Evolutionary conservation across 495 filamentous ascomycete genomes (phyloP).

Genomic region (Penicillium daleae): DNA sequence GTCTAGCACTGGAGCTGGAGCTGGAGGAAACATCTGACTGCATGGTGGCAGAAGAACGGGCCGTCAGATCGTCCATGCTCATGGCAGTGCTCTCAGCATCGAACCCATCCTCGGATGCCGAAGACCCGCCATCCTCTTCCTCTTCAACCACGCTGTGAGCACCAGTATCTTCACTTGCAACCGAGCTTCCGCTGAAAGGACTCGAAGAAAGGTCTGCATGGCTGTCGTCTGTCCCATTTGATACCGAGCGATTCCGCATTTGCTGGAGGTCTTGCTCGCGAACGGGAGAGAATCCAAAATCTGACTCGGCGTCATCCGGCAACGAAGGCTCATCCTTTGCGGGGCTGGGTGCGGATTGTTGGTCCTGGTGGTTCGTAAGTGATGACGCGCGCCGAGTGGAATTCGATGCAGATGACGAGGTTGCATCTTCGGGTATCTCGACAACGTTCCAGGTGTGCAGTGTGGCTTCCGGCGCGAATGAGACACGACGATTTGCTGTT

Average conservation of each 20-base stretch:
- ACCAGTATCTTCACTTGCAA: constrained; percentile 60
- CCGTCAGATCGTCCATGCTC: constrained; percentile 75
- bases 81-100: constrained; percentile 75
- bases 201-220: constrained; percentile 72
- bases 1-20: constrained; percentile 64
- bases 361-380: constrained; percentile 50
- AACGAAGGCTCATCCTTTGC: constrained; percentile 69
- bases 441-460: constrained; percentile 97
- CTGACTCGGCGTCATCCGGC: constrained; percentile 62
- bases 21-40: constrained; percentile 59
- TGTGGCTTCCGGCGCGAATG: constrained; percentile 96
- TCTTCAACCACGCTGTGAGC: constrained; percentile 51
- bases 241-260: constrained; percentile 29
- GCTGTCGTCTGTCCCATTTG: constrained; percentile 23
- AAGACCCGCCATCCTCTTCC: constrained; percentile 54
- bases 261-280: constrained; percentile 70
- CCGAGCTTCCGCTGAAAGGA: constrained; percentile 73
- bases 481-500: constrained; percentile 85
- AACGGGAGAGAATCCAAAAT: constrained; percentile 67
- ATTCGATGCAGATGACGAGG: constrained; percentile 78
- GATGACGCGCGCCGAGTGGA: constrained; percentile 72
- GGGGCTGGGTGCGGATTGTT: constrained; percentile 39
- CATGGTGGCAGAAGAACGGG: constrained; percentile 60
- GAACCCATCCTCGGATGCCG: constrained; percentile 57
- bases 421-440: constrained; percentile 85